Evolutionary conservation across 305 asterid genomes (phyloP).

Genomic region (Rubia tinctorum): DNA sequence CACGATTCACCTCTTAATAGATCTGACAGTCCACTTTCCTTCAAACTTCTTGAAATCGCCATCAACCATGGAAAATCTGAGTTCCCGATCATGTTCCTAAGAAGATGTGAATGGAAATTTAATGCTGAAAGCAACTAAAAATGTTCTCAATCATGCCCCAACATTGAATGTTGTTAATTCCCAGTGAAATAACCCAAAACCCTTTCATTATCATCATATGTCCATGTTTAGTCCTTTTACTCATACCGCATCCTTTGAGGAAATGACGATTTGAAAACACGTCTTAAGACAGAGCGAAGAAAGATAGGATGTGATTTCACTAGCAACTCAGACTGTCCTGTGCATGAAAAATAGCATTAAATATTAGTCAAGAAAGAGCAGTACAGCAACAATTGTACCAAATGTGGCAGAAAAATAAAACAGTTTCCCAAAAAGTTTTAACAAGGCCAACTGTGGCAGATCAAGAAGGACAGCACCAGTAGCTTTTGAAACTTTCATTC

Average conservation of each 20-base stretch:
- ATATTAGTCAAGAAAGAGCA: neutral
- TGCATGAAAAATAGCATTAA: neutral
- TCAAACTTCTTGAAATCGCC: constrained; percentile 98
- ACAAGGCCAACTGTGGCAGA: neutral
- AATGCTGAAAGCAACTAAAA: neutral
- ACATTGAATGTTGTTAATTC: neutral
- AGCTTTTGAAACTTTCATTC: neutral
- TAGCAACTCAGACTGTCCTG: neutral
- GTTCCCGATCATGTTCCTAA: constrained; percentile 68
- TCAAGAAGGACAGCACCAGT: constrained; percentile 1
- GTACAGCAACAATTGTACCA: neutral
- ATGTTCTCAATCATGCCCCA: neutral
- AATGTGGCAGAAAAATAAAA: neutral
- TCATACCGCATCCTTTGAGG: neutral
- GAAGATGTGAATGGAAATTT: constrained; percentile 12
- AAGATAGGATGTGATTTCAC: neutral
- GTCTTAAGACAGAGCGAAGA: neutral
- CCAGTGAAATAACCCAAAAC: neutral
- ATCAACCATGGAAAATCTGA: constrained; percentile 86
- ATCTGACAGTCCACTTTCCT: constrained; percentile 89
- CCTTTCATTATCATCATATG: neutral
- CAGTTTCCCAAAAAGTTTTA: neutral
- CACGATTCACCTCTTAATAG: constrained; percentile 51
- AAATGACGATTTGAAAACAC: neutral
- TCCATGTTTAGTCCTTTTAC: neutral